Percentiles rank a stretch among this genome's conserved stretches.
phyloP scores from a whole-genome alignment of 345 rosid species.

The Bretschneidera sinensis region DNA sequence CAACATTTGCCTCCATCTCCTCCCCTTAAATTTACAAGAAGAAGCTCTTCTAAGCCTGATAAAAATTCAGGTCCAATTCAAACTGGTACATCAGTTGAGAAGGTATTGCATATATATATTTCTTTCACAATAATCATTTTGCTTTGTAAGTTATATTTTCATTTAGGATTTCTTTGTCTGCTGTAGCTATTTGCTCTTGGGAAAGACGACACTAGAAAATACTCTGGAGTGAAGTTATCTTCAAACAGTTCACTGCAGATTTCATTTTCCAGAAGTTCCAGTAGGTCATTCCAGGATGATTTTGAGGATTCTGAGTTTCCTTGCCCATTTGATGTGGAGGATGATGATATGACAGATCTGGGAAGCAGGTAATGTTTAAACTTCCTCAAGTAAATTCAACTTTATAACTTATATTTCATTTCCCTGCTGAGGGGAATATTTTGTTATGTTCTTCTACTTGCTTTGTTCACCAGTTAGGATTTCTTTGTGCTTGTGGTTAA shows the following conservation, averaged over 20 bases:
- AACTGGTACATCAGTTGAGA: constrained; percentile 41
- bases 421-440: background rate
- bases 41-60: constrained; percentile 36
- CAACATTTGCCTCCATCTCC: constrained; percentile 56
- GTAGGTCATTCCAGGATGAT: constrained; percentile 74
- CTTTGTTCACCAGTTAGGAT: background rate
- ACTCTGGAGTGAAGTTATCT: constrained; percentile 45
- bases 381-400: background rate
- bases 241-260: constrained; percentile 46
- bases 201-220: constrained; percentile 48
- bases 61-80: constrained; percentile 33
- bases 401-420: constrained; percentile 1
- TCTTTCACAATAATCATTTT: background rate
- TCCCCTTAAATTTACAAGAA: constrained; percentile 42
- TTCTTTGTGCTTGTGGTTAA: background rate
- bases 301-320: constrained; percentile 72
- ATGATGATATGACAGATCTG: constrained; percentile 56
- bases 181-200: constrained; percentile 43
- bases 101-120: constrained; percentile 47
- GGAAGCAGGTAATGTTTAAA: constrained; percentile 51
- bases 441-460: too few species aligned
- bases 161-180: constrained; percentile 9
- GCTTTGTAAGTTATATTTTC: background rate
- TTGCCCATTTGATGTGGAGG: constrained; percentile 79
- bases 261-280: constrained; percentile 70